Conservation (phyloP, 1,139 yeast species). For the Pichia inconspicua region DNA sequence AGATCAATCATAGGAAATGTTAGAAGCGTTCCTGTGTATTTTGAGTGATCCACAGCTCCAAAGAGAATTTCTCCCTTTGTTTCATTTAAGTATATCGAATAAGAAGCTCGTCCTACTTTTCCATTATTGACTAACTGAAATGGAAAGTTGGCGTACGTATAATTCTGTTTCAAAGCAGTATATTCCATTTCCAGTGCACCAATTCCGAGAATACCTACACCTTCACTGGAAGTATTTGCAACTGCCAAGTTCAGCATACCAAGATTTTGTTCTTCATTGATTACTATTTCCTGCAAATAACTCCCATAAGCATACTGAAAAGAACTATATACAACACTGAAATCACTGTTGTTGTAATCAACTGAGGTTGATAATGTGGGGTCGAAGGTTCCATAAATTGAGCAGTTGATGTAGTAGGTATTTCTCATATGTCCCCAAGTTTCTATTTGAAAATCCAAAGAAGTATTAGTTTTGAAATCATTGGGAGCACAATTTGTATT, state of each 20-base stretch:
- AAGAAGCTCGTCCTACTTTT: conserved; percentile 40
- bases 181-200: conserved; percentile 48
- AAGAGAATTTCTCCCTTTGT: conserved; percentile 37
- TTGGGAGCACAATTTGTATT: not conserved
- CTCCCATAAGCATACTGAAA: conserved; percentile 49
- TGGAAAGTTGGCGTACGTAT: conserved; percentile 49
- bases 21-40: conserved; percentile 40
- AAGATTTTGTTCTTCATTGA: conserved; percentile 36
- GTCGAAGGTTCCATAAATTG: conserved; percentile 40
- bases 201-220: conserved; percentile 53
- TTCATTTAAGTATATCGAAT: conserved; percentile 43
- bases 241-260: conserved; percentile 34
- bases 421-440: not conserved
- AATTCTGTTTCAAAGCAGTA: conserved; percentile 22
- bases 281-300: conserved; percentile 54
- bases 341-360: conserved; percentile 36
- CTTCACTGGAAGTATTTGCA: not conserved
- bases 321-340: conserved; percentile 56
- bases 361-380: not conserved
- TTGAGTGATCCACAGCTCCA: conserved; percentile 51
- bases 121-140: conserved; percentile 46
- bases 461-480: not conserved
- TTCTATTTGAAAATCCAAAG: not conserved
- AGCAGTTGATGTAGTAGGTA: conserved; percentile 27
- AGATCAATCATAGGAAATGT: conserved; percentile 33